phyloP scores from a whole-genome alignment of 78 protist genomes.

The Mantamonas sphyraenae region DNA sequence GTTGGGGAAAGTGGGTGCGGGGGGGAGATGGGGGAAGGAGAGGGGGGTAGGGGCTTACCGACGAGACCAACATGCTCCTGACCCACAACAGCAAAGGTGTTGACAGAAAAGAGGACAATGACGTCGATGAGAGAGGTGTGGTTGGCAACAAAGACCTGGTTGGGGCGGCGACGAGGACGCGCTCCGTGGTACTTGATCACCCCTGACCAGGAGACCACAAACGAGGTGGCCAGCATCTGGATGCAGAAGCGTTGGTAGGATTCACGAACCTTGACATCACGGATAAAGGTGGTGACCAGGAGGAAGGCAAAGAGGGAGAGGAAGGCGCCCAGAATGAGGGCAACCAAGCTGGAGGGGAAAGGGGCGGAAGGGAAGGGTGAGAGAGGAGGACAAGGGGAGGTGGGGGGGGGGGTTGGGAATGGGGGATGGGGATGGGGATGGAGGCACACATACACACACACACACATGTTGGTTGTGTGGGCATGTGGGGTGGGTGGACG shows the following conservation, averaged over 20 bases:
- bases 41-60: constrained; percentile 25
- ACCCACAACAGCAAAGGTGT: constrained; percentile 52
- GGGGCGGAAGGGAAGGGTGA: too few species aligned
- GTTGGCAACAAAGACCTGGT: constrained; percentile 78
- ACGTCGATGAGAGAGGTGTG: constrained; percentile 78
- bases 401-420: too few species aligned
- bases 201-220: constrained; percentile 55
- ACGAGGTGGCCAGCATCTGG: constrained; percentile 7
- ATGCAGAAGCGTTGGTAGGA: constrained; percentile 9
- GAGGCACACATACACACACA: too few species aligned
- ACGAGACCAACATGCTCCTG: constrained; percentile 70
- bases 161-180: constrained; percentile 21
- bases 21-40: background rate
- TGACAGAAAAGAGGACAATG: constrained; percentile 39
- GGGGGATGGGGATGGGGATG: too few species aligned
- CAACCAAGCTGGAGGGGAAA: constrained; percentile 17
- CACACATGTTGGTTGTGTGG: too few species aligned
- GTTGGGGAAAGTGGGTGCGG: too few species aligned
- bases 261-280: too few species aligned
- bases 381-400: too few species aligned
- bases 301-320: background rate
- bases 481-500: background rate
- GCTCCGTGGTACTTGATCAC: constrained; percentile 39
- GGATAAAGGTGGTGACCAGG: background rate
- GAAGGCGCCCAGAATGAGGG: background rate